Evolutionary conservation across 805 yeast species (phyloP).

Genomic region (Pichia manshurica): DNA sequence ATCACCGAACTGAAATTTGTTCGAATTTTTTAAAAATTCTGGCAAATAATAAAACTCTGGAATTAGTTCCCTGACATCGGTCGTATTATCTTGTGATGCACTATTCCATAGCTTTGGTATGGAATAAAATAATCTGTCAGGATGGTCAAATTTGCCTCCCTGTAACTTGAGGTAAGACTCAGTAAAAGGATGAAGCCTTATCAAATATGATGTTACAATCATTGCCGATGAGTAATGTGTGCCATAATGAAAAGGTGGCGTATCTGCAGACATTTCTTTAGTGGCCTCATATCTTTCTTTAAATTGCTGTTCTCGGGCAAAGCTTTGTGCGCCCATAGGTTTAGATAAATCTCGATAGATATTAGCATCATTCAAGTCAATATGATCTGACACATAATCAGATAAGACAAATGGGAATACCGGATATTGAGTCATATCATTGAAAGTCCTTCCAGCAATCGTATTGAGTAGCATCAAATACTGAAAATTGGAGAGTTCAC

Average conservation of each 20-base stretch:
- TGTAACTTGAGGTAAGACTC: conserved; percentile 73
- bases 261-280: conserved; percentile 44
- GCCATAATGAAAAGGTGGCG: conserved; percentile 84
- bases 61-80: conserved; percentile 81
- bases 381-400: conserved; percentile 64
- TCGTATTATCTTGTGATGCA: conserved; percentile 70
- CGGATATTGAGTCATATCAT: conserved; percentile 86
- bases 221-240: conserved; percentile 92
- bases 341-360: conserved; percentile 71
- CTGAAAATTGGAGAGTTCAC: conserved; percentile 77
- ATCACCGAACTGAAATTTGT: conserved; percentile 63
- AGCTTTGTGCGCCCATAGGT: conserved; percentile 88
- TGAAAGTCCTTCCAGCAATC: conserved; percentile 82
- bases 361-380: conserved; percentile 59
- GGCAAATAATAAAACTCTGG: conserved; percentile 86
- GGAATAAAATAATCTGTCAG: conserved; percentile 74
- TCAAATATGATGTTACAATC: conserved; percentile 80
- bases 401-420: conserved; percentile 90
- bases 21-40: conserved; percentile 64
- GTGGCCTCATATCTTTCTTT: conserved; percentile 69
- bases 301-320: conserved; percentile 54
- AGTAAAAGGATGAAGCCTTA: conserved; percentile 74
- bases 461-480: conserved; percentile 77
- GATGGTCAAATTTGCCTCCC: conserved; percentile 86
- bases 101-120: conserved; percentile 76